Conservation (phyloP, 768 basidiomycete genomes). For the Pholiota conissans region DNA sequence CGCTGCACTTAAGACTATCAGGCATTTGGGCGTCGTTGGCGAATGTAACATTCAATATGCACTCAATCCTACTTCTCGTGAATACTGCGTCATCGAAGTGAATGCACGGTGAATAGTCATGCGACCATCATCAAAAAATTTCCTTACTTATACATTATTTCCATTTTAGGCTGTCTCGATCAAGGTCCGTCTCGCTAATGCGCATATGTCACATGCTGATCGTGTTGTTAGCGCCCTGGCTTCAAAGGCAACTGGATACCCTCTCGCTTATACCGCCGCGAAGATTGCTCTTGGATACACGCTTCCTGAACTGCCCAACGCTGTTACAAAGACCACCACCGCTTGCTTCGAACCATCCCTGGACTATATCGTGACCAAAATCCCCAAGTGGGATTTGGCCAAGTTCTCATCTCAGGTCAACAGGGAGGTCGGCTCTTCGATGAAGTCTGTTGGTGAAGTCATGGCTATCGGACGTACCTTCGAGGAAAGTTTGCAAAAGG, state of each 20-base stretch:
- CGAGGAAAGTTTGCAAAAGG: slow-evolving; percentile 98
- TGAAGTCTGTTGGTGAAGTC: slow-evolving; percentile 99
- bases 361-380: slow-evolving; percentile 99
- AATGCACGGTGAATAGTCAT: slow-evolving; percentile 73
- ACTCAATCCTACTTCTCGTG: slow-evolving; percentile 86
- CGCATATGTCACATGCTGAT: background rate
- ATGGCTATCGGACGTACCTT: slow-evolving; percentile 99
- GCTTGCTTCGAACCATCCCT: slow-evolving; percentile 99
- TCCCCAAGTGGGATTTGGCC: slow-evolving; percentile 99
- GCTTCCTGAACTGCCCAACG: slow-evolving; percentile 96
- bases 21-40: slow-evolving; percentile 89
- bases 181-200: slow-evolving; percentile 47
- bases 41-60: slow-evolving; percentile 99
- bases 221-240: slow-evolving; percentile 72
- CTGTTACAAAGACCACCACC: slow-evolving; percentile 98
- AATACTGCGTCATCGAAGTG: slow-evolving; percentile 99
- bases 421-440: slow-evolving; percentile 92
- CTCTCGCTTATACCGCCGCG: slow-evolving; percentile 97
- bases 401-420: slow-evolving; percentile 96
- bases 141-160: background rate
- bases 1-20: slow-evolving; percentile 93
- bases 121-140: slow-evolving; percentile 4
- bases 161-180: slow-evolving; percentile 66
- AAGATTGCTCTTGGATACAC: slow-evolving; percentile 98
- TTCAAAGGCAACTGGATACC: slow-evolving; percentile 98